These are phyloP conservation scores for Senna siamea DNA, from an alignment of 306 rosid species.

Conservation along the genomic window DNA sequence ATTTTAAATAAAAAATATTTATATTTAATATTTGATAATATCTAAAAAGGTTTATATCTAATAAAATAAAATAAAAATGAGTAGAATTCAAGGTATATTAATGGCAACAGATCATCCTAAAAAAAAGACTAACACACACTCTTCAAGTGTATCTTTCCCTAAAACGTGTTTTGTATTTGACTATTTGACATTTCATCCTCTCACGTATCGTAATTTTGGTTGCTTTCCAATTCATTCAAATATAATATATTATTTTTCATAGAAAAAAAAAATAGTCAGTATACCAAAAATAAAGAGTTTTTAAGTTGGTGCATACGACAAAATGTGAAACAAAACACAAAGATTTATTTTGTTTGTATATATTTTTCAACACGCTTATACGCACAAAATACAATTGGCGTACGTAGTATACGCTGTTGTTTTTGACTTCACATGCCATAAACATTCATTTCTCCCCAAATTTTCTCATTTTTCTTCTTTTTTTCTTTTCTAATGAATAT, in stretches of 20 bases:
- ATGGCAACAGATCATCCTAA: neutral
- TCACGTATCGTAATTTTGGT: neutral
- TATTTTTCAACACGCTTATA: conserved; percentile 51
- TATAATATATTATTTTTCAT: neutral
- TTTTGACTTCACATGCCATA: conserved; percentile 43
- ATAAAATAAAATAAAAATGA: neutral
- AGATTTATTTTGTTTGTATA: conserved; percentile 19
- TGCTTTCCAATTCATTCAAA: neutral
- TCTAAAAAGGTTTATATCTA: no score
- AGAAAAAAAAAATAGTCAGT: neutral
- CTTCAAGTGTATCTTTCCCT: conserved; percentile 21
- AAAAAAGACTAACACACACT: conserved; percentile 37
- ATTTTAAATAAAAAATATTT: no score
- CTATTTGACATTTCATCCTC: conserved; percentile 28
- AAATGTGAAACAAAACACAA: neutral
- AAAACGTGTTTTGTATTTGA: conserved; percentile 32
- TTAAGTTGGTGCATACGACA: neutral
- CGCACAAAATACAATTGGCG: conserved; percentile 38
- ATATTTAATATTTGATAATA: no score
- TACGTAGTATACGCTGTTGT: neutral
- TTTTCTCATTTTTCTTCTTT: neutral
- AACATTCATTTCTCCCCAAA: conserved; percentile 30
- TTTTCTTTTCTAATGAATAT: no score
- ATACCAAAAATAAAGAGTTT: neutral
- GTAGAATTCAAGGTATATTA: conserved; percentile 16